Base-by-base conservation (phyloP, 2,329 filamentous ascomycete genomes). In the Alternaria incomplexa region DNA sequence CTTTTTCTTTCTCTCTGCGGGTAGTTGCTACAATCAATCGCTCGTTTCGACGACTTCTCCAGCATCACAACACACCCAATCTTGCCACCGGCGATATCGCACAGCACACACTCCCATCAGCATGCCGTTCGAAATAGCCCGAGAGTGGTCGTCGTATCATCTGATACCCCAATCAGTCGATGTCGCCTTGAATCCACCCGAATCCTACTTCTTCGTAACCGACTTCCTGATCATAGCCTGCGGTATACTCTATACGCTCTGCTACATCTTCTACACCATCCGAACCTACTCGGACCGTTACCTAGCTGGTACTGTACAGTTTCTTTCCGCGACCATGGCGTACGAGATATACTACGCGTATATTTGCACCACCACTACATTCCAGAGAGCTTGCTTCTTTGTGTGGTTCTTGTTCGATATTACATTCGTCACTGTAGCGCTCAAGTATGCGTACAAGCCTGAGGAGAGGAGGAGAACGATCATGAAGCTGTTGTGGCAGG, bases 101-200 rank as follows among this genome's bases (percentile, higher is more conserved):
- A 17, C 40, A 60, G 30, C 22, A 57, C 55, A 32, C 22, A 22
- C 15, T 23, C 3, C 10, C 17, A 6, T 25, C 36, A 69, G 44
- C 4, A 79, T 79, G 76, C 25, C 74, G 10, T 79, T 80, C 56
- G 71, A 73, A 43, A 65, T 76, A 17, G 72, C 77, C 12, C 63
- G 72, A n/a, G 44, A 65, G 47, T 69, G 64, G 66, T 81, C 80
- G 25, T 77, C 82, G 56, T 81, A 83, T 70, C 80, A 87, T 17
- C 80, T 85, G 2, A 81, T 88, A 3, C 85, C 83, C 53, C 84
- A 88, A 69, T 81, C 86, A 57, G 81, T 82, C 20, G 84, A 86
- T 66, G 72, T 80, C 1, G 76, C 74, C 1, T 71, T 81, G 10
- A 66, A 76, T 23, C 79, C 79, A 0, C 80, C 78, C 12, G 73